Evolutionary conservation across 495 filamentous ascomycete species (phyloP).

Genomic region (Aspergillus baeticus): DNA sequence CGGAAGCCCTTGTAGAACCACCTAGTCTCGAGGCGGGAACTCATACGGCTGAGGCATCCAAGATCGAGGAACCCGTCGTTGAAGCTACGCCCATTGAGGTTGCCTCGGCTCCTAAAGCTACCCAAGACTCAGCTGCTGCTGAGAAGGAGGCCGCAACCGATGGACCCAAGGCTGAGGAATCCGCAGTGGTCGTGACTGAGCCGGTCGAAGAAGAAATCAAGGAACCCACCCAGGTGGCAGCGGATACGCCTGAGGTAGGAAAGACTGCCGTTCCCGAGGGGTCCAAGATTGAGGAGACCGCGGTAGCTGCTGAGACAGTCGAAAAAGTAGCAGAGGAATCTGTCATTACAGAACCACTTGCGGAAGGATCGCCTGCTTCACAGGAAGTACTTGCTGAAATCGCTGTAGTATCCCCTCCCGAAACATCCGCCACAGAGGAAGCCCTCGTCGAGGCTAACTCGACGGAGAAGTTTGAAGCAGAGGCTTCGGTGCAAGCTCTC

Average conservation of each 20-base stretch:
- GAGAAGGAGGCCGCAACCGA: no score
- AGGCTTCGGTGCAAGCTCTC: neutral
- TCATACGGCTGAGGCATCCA: no score
- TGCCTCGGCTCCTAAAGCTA: no score
- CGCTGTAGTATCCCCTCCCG: conserved; percentile 7
- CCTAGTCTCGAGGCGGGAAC: no score
- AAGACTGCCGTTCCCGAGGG: neutral
- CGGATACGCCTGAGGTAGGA: neutral
- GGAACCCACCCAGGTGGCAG: neutral
- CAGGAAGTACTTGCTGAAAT: neutral
- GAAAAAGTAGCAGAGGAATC: conserved; percentile 2
- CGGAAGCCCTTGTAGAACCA: no score
- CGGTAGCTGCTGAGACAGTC: neutral
- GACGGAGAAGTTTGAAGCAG: conserved; percentile 1
- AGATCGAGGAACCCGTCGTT: no score
- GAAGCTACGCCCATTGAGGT: no score
- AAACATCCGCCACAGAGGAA: neutral
- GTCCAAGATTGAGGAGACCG: neutral
- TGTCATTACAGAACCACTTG: conserved; percentile 4
- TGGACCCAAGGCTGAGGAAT: neutral
- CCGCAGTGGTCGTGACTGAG: neutral
- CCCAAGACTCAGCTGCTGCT: no score
- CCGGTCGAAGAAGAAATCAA: neutral
- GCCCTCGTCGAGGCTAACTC: no score
- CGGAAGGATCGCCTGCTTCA: conserved; percentile 13